These are phyloP conservation scores for Chaetomidium leptoderma DNA, from an alignment of 495 filamentous ascomycete species.

Conservation along the genomic window DNA sequence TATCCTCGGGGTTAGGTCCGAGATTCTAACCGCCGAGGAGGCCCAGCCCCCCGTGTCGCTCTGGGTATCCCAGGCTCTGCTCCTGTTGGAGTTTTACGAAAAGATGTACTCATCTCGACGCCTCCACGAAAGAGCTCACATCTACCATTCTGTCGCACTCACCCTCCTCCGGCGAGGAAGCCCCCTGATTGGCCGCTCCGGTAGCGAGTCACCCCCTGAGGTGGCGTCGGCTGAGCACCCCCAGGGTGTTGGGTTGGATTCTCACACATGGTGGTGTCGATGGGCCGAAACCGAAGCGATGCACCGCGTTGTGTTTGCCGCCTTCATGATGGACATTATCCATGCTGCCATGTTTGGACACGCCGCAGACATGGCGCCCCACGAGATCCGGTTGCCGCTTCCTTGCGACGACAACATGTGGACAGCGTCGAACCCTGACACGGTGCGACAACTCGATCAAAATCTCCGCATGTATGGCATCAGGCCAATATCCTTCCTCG, in stretches of 20 bases:
- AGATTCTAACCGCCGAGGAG: slow-evolving; percentile 80
- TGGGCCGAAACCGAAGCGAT: slow-evolving; percentile 96
- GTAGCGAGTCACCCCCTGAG: slow-evolving; percentile 80
- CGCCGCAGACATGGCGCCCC: slow-evolving; percentile 90
- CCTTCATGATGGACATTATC: slow-evolving; percentile 89
- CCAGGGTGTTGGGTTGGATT: slow-evolving; percentile 51
- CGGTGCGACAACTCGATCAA: slow-evolving; percentile 77
- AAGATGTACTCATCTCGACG: slow-evolving; percentile 90
- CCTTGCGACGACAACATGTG: slow-evolving; percentile 93
- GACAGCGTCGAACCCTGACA: slow-evolving; percentile 82
- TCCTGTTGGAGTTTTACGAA: slow-evolving; percentile 89
- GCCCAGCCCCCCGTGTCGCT: slow-evolving; percentile 85
- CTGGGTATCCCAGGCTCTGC: slow-evolving; percentile 88
- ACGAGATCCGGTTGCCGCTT: slow-evolving; percentile 88
- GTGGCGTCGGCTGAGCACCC: slow-evolving; percentile 49
- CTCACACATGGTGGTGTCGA: slow-evolving; percentile 86
- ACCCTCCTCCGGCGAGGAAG: slow-evolving; percentile 89
- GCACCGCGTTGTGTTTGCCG: slow-evolving; percentile 84
- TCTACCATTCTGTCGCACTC: slow-evolving; percentile 92
- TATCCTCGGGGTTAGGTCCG: slow-evolving; percentile 78
- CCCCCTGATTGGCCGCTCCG: slow-evolving; percentile 84
- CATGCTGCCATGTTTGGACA: slow-evolving; percentile 98
- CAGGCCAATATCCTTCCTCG: slow-evolving; percentile 79
- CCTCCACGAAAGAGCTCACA: slow-evolving; percentile 91
- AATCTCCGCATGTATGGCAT: slow-evolving; percentile 79